Conservation (phyloP, 768 basidiomycete species). For the Boletus reticulatus region DNA sequence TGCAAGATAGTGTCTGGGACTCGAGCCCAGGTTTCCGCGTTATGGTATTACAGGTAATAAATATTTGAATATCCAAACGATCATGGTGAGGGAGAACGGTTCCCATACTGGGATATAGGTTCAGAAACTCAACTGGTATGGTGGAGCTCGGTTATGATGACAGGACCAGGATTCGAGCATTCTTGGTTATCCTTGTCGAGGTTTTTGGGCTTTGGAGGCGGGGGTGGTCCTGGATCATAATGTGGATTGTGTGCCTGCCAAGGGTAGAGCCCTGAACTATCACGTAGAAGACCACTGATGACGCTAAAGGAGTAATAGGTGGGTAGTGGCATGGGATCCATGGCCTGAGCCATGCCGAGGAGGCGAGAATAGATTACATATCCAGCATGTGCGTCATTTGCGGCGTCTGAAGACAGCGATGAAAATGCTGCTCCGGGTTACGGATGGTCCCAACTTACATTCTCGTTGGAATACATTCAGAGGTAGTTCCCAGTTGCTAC, state of each 20-base stretch:
- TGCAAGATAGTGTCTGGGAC: background rate
- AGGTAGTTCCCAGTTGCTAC: constrained; percentile 66
- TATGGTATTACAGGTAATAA: background rate
- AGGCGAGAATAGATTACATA: constrained; percentile 52
- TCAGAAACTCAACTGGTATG: background rate
- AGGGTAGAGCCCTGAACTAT: constrained; percentile 30
- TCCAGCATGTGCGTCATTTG: constrained; percentile 69
- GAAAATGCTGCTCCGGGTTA: constrained; percentile 3
- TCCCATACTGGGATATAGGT: background rate
- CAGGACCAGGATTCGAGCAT: background rate
- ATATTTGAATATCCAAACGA: background rate
- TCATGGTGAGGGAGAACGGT: background rate
- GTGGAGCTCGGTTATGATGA: background rate
- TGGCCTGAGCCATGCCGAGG: constrained; percentile 37
- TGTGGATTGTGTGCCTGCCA: constrained; percentile 64
- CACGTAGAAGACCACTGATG: constrained; percentile 44
- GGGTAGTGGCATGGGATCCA: constrained; percentile 31
- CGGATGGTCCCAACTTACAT: constrained; percentile 44
- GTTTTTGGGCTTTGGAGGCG: constrained; percentile 42
- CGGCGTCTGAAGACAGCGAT: constrained; percentile 50
- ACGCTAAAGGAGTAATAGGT: constrained; percentile 59
- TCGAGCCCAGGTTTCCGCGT: background rate
- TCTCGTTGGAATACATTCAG: constrained; percentile 49
- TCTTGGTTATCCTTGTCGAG: constrained; percentile 3
- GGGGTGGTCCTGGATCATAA: constrained; percentile 72